Evolutionary conservation across 768 basidiomycete species (phyloP), one percentile per base, ranked within the genome.

Genomic region (Lactifluus rugatus): DNA sequence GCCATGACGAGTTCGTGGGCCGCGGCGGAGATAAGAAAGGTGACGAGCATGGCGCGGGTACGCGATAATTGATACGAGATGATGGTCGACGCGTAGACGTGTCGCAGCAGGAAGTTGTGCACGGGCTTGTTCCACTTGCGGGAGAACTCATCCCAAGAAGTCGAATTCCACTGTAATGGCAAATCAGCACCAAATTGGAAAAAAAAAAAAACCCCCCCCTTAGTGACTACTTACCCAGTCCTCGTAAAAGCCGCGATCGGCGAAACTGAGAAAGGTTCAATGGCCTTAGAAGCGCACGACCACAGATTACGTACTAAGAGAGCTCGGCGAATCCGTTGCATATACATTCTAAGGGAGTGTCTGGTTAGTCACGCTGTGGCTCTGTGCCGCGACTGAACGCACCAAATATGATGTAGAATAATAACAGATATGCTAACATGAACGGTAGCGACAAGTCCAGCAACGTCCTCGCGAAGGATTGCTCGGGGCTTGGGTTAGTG

Each of bases 101-200:
- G 96, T 11, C 92, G 84, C 17, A 98, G 79, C 39, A 99, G 81
- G 79, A 91, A 91, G n/a, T 79, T 78, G 64, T 98, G 86, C 32
- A 97, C 95, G 11, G 95, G 95, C 63, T 90, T 93, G 74, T 98
- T 98, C 95, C 96, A 98, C 74, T 95, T 94, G 45, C 96, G 84
- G 3, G 94, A 89, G 70, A 95, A 97, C 70, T 97, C 92, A 64
- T 97, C 95, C 89, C 89, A 93, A 2, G 92, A 90, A 0, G 87
- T 92, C 6, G 92, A 92, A 71, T 98, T 98, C 95, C 95, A 97
- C 89, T 82, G 75, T 62, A n/a, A 25, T 25, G 34, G 13, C 25
- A 3, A 25, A n/a, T 53, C 39, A 57, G 44, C 41, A 55, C 23
- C 28, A 10, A 16, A 10, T 28, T 17, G 5, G 34, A 34, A 34